Percentiles rank a stretch among this genome's conserved stretches.
Conservation (phyloP, 805 yeast species). For the Kodamaea leandrae region DNA sequence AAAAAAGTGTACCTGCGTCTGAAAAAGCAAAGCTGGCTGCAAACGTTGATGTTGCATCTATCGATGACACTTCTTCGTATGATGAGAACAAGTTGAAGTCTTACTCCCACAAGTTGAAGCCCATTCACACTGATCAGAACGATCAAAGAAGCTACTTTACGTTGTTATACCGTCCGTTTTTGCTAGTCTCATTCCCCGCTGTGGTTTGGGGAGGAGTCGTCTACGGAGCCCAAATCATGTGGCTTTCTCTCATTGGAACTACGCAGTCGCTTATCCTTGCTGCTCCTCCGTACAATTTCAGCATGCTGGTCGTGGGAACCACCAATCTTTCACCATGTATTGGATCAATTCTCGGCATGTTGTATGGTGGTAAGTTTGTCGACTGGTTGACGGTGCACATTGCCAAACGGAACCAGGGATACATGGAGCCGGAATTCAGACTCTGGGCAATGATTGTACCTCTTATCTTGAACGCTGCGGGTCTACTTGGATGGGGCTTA, state of each 20-base stretch:
- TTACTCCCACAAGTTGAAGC: slow-evolving; percentile 32
- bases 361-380: slow-evolving; percentile 46
- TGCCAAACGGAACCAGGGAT: slow-evolving; percentile 44
- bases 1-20: not conserved
- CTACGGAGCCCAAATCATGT: slow-evolving; percentile 50
- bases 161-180: slow-evolving; percentile 37
- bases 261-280: slow-evolving; percentile 42
- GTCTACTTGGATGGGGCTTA: slow-evolving; percentile 45
- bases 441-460: slow-evolving; percentile 44
- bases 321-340: slow-evolving; percentile 43
- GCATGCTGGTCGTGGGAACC: slow-evolving; percentile 38
- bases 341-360: slow-evolving; percentile 43
- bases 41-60: no score
- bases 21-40: no score
- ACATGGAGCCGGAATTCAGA: slow-evolving; percentile 48
- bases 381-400: slow-evolving; percentile 35
- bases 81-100: not conserved
- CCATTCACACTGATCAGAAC: slow-evolving; percentile 36
- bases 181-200: slow-evolving; percentile 39
- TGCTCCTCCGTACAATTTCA: slow-evolving; percentile 39
- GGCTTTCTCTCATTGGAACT: slow-evolving; percentile 45
- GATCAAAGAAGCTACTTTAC: slow-evolving; percentile 41
- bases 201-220: slow-evolving; percentile 46
- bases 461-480: slow-evolving; percentile 40
- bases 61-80: no score